phyloP scores from a whole-genome alignment of 2,329 filamentous ascomycete genomes.

The Cladobotryum protrusum region DNA sequence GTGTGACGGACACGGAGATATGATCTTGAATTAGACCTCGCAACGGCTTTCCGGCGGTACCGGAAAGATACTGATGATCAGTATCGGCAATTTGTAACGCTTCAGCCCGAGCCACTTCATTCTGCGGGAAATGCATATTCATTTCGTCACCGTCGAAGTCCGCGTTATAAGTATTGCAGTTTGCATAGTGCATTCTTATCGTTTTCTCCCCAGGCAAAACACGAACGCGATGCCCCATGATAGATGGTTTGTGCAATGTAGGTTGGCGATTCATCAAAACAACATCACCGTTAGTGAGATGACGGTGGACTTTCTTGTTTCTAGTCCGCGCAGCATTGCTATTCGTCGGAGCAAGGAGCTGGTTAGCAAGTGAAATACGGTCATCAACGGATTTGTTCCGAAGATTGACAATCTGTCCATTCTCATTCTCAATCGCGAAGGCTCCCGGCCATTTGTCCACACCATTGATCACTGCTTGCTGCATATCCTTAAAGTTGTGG shows the following conservation, averaged over 20 bases:
- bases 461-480: conserved; percentile 93
- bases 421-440: conserved; percentile 90
- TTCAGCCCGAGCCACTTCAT: conserved; percentile 88
- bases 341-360: conserved; percentile 79
- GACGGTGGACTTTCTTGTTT: conserved; percentile 94
- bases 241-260: conserved; percentile 95
- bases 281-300: conserved; percentile 93
- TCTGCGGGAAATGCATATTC: conserved; percentile 99
- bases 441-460: conserved; percentile 92
- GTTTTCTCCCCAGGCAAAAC: conserved; percentile 94
- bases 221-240: conserved; percentile 94
- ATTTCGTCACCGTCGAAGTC: conserved; percentile 99
- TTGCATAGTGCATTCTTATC: conserved; percentile 98
- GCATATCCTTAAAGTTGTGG: conserved; percentile 93
- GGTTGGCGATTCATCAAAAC: conserved; percentile 99
- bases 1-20: conserved; percentile 84
- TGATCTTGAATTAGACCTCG: conserved; percentile 98
- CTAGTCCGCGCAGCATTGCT: conserved; percentile 66
- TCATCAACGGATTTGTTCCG: conserved; percentile 85
- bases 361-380: conserved; percentile 82
- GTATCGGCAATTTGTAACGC: conserved; percentile 91
- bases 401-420: conserved; percentile 83
- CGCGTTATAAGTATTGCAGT: conserved; percentile 98
- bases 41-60: conserved; percentile 86
- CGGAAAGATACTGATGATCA: conserved; percentile 93